These are phyloP conservation scores for Setaria viridis DNA, from an alignment of 202 grass and related monocot genomes.

Conservation along the genomic window DNA sequence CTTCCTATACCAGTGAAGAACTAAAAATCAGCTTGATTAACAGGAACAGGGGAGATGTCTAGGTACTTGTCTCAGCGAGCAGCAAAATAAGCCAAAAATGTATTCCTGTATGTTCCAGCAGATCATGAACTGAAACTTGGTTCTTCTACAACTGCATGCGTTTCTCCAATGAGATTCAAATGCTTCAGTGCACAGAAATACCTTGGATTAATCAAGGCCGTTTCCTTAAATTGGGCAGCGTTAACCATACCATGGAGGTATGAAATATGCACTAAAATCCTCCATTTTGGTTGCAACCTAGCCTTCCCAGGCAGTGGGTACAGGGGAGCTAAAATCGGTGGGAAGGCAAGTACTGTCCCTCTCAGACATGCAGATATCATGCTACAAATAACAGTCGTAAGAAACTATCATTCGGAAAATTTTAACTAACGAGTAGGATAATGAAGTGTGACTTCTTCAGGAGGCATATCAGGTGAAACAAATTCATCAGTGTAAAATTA, in stretches of 20 bases:
- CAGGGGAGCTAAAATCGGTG: slow-evolving; percentile 37
- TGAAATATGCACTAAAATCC: slow-evolving; percentile 36
- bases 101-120: not conserved
- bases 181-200: slow-evolving; percentile 42
- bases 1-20: slow-evolving; percentile 50
- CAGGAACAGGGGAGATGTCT: not conserved
- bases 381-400: slow-evolving; percentile 51
- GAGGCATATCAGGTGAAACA: not conserved
- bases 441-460: not conserved
- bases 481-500: not conserved
- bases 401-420: slow-evolving; percentile 9
- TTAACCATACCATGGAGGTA: slow-evolving; percentile 28
- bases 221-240: slow-evolving; percentile 37
- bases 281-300: slow-evolving; percentile 50
- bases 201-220: slow-evolving; percentile 33
- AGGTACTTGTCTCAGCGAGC: slow-evolving; percentile 4
- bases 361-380: slow-evolving; percentile 49
- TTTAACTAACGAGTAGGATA: not conserved
- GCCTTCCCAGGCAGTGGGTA: slow-evolving; percentile 30
- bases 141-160: not conserved
- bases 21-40: slow-evolving; percentile 25
- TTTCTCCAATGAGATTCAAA: slow-evolving; percentile 16
- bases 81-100: not conserved
- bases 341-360: slow-evolving; percentile 33
- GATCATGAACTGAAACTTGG: not conserved